A percentile compares a stretch with the other conserved stretches of the same genome.
phyloP scores from a whole-genome alignment of 306 rosid genomes.

The Oxytropis ochrocephala region DNA sequence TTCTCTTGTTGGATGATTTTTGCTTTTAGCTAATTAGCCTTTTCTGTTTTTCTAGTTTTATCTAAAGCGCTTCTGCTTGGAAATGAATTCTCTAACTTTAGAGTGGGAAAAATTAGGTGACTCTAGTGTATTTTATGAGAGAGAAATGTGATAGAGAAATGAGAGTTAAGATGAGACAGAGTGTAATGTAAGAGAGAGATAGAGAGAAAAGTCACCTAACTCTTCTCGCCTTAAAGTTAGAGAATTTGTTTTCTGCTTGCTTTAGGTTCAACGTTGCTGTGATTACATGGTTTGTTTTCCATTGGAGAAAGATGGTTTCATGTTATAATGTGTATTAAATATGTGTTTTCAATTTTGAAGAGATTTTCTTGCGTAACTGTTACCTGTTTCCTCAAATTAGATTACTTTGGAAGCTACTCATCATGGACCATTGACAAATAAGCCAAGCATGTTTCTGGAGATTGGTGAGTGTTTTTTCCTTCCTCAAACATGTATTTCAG shows the following conservation, averaged over 20 bases:
- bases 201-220: too few relatives aligned
- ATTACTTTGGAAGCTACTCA: constrained; percentile 95
- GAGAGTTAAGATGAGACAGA: too few relatives aligned
- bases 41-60: neutral
- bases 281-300: neutral
- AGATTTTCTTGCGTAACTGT: neutral
- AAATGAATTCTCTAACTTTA: too few relatives aligned
- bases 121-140: too few relatives aligned
- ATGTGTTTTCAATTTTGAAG: neutral
- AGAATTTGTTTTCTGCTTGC: too few relatives aligned
- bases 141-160: too few relatives aligned
- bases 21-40: neutral
- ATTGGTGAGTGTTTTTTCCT: constrained; percentile 56
- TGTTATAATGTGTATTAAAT: neutral
- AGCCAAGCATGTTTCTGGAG: constrained; percentile 84
- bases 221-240: too few relatives aligned
- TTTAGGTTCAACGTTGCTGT: neutral
- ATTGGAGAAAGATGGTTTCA: neutral
- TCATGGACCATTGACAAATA: constrained; percentile 81
- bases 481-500: neutral
- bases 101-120: too few relatives aligned
- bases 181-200: too few relatives aligned
- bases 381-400: constrained; percentile 39
- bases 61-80: neutral
- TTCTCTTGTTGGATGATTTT: neutral